Evolutionary conservation across 768 basidiomycete species (phyloP).

Genomic region (Kwoniella europaea): DNA sequence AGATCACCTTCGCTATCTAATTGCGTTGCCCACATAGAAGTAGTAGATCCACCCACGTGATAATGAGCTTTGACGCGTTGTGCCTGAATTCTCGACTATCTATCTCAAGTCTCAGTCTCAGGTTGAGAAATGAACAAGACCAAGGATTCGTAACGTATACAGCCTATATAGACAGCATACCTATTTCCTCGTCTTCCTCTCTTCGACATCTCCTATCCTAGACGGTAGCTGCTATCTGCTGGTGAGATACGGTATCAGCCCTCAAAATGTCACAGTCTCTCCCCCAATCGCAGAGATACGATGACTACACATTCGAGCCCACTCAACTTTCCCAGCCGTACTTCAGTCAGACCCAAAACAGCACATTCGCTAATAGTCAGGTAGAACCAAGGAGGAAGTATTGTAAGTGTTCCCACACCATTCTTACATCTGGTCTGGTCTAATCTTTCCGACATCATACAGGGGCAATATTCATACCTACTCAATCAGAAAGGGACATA

Average conservation of each 20-base stretch:
- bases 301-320: conserved; percentile 45
- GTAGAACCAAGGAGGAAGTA: conserved; percentile 56
- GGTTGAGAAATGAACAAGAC: neutral
- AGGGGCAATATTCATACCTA: conserved; percentile 57
- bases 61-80: conserved; percentile 12
- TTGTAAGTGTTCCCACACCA: no score
- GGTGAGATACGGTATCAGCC: neutral
- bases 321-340: conserved; percentile 50
- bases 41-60: neutral
- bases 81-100: conserved; percentile 3
- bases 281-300: conserved; percentile 31
- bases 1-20: no score
- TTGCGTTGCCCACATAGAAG: no score
- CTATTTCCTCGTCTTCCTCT: no score
- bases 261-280: conserved; percentile 17
- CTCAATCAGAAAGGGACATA: conserved; percentile 43
- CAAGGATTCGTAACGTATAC: neutral
- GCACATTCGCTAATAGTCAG: conserved; percentile 44
- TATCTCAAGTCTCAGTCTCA: no score
- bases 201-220: neutral
- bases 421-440: no score
- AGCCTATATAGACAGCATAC: neutral
- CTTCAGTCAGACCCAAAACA: conserved; percentile 49
- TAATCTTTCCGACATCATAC: no score
- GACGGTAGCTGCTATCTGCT: neutral